Base-by-base conservation (phyloP, 2,329 filamentous ascomycete species). In the Hypoxylon rubiginosum region DNA sequence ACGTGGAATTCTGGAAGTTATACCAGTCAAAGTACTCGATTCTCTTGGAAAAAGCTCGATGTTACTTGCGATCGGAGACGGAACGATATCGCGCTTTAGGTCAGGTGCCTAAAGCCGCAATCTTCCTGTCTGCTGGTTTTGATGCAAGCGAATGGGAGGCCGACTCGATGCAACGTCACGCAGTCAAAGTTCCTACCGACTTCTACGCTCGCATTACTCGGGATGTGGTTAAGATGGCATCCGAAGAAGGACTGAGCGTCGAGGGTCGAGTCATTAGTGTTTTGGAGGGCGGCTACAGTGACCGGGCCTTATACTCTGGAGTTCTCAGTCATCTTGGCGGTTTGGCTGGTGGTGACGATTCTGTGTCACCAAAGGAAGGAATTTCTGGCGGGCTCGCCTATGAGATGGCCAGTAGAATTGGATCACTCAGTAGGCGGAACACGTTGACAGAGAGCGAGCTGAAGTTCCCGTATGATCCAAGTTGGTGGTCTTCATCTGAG, bases 141-240 rank as follows among this genome's bases (percentile, higher is more conserved):
- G 96, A 99, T 80, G 96, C 96, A 2, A 97, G 94, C 75, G 94
- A 99, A 77, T 97, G 92, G 90, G 96, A 99, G 78, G 90, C 92
- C 17, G 84, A 87, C 3, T 93, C 93, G 2, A 99, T 99, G 96
- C 96, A 99, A 79, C 88, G 96, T 50, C 96, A 99, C 79, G 91
- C 92, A 62, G 94, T 97, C 74, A 97, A 97, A 75, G 96, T 99
- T 1, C 95, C 96, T 0, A 99, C 95, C 0, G 93, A 95, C 57
- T 99, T 99, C 77, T 99, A 98, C 76, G 96, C 96, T 52, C 89
- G 92, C 1, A 91, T 99, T 69, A 95, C 95, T 0, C 87, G 90
- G 48, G 96, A 99, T 75, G 88, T 97, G 2, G 90, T 97, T 13
- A 89, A 86, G 51, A 83, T 99, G 64, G 92, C 97, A 0, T 86